Percentiles rank a stretch among this genome's conserved stretches.
Conservation (phyloP, 352 stramenopile genomes). For the Pythium myriotylum region DNA sequence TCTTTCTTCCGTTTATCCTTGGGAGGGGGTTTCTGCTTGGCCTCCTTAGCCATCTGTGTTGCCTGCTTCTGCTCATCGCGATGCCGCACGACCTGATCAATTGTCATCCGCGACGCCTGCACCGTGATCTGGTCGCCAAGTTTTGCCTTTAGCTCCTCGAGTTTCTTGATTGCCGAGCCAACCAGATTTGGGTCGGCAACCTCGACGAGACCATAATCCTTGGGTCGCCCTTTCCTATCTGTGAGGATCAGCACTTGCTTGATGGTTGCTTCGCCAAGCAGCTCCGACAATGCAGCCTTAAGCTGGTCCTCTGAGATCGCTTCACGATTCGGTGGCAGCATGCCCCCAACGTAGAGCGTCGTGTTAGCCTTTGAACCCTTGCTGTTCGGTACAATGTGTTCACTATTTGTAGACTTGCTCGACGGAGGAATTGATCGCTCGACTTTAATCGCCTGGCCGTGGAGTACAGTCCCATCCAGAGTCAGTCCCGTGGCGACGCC, state of each 20-base stretch:
- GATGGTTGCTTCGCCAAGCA: slow-evolving; percentile 41
- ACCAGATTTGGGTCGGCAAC: slow-evolving; percentile 37
- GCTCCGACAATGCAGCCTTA: slow-evolving; percentile 39
- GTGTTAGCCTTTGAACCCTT: slow-evolving; percentile 15
- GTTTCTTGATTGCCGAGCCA: slow-evolving; percentile 34
- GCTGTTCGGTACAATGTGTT: slow-evolving; percentile 16
- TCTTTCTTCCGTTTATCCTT: not conserved
- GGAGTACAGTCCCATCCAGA: slow-evolving; percentile 35
- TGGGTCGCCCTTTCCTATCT: slow-evolving; percentile 58
- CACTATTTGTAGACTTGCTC: not conserved
- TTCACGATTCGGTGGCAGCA: slow-evolving; percentile 31
- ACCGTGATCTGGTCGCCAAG: slow-evolving; percentile 57
- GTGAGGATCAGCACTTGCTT: slow-evolving; percentile 56
- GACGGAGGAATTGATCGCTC: slow-evolving; percentile 49
- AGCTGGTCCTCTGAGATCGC: slow-evolving; percentile 44
- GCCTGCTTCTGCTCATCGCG: slow-evolving; percentile 48
- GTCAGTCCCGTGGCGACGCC: slow-evolving; percentile 42
- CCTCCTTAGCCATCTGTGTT: slow-evolving; percentile 36
- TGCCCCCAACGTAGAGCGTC: slow-evolving; percentile 59
- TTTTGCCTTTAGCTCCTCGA: slow-evolving; percentile 33
- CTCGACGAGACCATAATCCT: slow-evolving; percentile 72
- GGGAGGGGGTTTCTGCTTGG: slow-evolving; percentile 1
- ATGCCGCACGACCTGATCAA: slow-evolving; percentile 59
- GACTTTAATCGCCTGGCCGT: slow-evolving; percentile 49
- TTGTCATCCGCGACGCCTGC: slow-evolving; percentile 63